Evolutionary conservation across 371 early-diverging fungal species (phyloP).

Genomic region (Mucor velutinosus): DNA sequence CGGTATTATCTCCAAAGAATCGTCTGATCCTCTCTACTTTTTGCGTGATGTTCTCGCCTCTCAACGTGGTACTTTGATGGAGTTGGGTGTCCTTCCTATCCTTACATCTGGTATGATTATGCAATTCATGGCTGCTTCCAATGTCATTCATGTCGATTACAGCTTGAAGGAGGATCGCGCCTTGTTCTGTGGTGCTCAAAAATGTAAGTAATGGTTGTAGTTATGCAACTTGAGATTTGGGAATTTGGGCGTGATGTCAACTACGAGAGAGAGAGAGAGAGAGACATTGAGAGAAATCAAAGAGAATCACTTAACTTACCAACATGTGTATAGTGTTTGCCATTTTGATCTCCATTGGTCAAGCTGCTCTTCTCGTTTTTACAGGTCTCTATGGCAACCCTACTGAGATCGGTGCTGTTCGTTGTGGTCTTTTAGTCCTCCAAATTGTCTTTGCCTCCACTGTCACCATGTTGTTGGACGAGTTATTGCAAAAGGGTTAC

Average conservation of each 20-base stretch:
- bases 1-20: slow-evolving; percentile 98
- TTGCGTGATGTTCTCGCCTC: slow-evolving; percentile 99
- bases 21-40: slow-evolving; percentile 99
- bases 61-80: slow-evolving; percentile 99
- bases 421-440: slow-evolving; percentile 91
- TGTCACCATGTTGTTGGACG: slow-evolving; percentile 98
- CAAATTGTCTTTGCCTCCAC: slow-evolving; percentile 98
- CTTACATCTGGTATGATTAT: slow-evolving; percentile 99
- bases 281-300: not conserved
- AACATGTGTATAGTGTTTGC: slow-evolving; percentile 69
- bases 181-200: slow-evolving; percentile 98
- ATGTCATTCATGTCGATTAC: slow-evolving; percentile 98
- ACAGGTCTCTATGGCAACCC: slow-evolving; percentile 99
- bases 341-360: slow-evolving; percentile 92
- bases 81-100: slow-evolving; percentile 99
- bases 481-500: slow-evolving; percentile 99
- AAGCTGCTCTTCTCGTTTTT: slow-evolving; percentile 97
- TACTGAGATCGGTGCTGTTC: slow-evolving; percentile 91
- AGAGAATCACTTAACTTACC: not conserved
- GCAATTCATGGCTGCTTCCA: slow-evolving; percentile 97
- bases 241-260: not conserved
- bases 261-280: not conserved
- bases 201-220: slow-evolving; percentile 64
- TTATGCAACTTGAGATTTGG: not conserved
- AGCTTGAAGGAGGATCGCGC: slow-evolving; percentile 98